Evolutionary conservation across 164 flowering plant species (phyloP).

Genomic region (Litsea cubeba): DNA sequence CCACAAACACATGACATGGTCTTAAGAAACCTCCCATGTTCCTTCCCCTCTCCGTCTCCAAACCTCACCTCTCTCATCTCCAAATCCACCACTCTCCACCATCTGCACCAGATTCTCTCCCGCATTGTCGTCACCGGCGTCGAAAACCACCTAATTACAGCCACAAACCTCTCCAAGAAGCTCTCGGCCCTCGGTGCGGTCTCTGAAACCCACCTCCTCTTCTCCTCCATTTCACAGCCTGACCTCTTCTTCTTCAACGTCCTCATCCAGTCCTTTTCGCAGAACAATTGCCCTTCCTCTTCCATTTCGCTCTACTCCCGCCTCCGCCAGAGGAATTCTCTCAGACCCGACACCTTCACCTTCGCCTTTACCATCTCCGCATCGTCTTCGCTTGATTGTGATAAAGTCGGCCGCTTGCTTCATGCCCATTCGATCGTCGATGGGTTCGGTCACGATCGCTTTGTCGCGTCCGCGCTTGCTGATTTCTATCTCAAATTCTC

Average conservation of each 20-base stretch:
- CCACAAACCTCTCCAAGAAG: conserved; percentile 68
- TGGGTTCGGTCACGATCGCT: conserved; percentile 57
- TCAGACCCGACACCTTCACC: conserved; percentile 67
- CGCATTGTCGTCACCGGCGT: conserved; percentile 54
- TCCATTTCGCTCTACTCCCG: conserved; percentile 45
- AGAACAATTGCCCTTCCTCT: conserved; percentile 28
- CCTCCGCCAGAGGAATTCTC: conserved; percentile 27
- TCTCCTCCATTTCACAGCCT: conserved; percentile 31
- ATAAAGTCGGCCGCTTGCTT: conserved; percentile 37
- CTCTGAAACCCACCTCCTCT: conserved; percentile 34
- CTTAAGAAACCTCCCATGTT: not conserved
- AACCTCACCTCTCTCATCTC: conserved; percentile 37
- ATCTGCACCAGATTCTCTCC: conserved; percentile 65
- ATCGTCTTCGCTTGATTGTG: conserved; percentile 19
- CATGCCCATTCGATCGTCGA: conserved; percentile 55
- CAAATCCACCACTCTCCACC: conserved; percentile 36
- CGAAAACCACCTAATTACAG: conserved; percentile 37
- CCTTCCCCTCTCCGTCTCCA: conserved; percentile 33
- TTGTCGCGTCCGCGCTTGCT: conserved; percentile 59
- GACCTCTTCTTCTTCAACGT: conserved; percentile 67
- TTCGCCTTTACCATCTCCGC: conserved; percentile 51
- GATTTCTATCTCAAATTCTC: conserved; percentile 51
- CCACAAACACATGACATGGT: not conserved
- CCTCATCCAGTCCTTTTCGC: conserved; percentile 53
- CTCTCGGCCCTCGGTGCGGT: conserved; percentile 43